Evolutionary conservation across 495 filamentous ascomycete genomes (phyloP), one percentile per base, ranked within the genome.

Genomic region (Hypomontagnella submonticulosa): DNA sequence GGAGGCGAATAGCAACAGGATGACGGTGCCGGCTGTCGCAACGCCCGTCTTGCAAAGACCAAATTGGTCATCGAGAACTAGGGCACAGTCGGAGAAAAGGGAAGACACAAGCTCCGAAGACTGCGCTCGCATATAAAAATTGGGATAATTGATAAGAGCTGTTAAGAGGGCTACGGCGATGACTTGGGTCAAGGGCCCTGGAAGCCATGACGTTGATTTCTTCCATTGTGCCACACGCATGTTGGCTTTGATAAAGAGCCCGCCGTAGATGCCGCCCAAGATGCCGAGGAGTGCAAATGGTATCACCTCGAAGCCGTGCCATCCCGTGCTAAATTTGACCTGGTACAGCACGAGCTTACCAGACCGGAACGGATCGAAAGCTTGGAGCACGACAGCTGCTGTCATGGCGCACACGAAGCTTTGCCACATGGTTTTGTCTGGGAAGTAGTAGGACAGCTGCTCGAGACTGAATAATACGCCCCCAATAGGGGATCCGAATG

Each of bases 351-450:
- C 95, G 53, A 99, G 88, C 71, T 98, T 97, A 15, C 96, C 95
- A 3, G 94, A 97, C 38, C 95, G 85, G 75, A 98, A 98, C 10
- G 95, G 95, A 72, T 99, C 93, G 55, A 97, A 84, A 27, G 91
- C 91, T 74, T 99, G 94, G 23, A 99, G 77, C 12, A 92, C 92
- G 7, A 98, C 92, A 12, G 96, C 93, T 12, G 95, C 95, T 9
- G 97, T 90, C 93, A 98, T 98, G 70, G 95, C 95, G 69, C 94
- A 97, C 13, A 99, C 95, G 77, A 99, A 98, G 73, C 92, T 96
- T 73, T 97, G 94, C 95, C 95, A 99, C 95, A 99, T 99, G 1
- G 95, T 97, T 74, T 97, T 98, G 71, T 99, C 95, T 1, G 95
- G 95, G 65, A 99, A 99, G 75, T 98, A 99, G 78, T 98, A 99